These are phyloP conservation scores for Agaricus subrufescens DNA, from an alignment of 768 basidiomycete species.

Conservation along the genomic window DNA sequence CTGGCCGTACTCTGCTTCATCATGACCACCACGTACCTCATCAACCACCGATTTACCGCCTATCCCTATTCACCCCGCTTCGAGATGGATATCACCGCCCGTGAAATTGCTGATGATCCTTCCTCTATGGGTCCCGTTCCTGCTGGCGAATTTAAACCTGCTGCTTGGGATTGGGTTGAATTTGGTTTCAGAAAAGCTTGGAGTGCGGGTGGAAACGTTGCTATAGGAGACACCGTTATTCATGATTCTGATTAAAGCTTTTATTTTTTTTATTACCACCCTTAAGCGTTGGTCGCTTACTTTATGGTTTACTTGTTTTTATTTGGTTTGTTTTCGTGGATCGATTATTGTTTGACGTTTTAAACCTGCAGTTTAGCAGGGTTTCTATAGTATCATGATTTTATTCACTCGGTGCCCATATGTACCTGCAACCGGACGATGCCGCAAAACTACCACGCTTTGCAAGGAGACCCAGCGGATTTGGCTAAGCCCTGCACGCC, in stretches of 20 bases:
- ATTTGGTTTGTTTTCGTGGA: constrained; percentile 19
- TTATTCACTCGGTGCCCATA: too few species aligned
- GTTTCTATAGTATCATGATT: too few species aligned
- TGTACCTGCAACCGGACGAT: too few species aligned
- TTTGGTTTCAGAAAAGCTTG: constrained; percentile 8
- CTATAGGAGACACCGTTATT: constrained; percentile 1
- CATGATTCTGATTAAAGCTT: not conserved
- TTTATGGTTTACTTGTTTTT: too few species aligned
- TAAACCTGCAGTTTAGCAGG: too few species aligned
- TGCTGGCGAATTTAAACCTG: not conserved
- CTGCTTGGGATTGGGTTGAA: constrained; percentile 5
- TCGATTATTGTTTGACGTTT: constrained; percentile 14
- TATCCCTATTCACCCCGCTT: constrained; percentile 44
- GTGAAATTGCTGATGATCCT: not conserved
- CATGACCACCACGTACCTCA: constrained; percentile 40
- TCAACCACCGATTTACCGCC: constrained; percentile 53
- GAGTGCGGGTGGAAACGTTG: constrained; percentile 3
- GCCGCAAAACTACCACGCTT: too few species aligned
- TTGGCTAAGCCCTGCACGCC: too few species aligned
- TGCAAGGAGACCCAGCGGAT: too few species aligned
- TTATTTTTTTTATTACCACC: too few species aligned
- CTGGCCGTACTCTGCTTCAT: constrained; percentile 49
- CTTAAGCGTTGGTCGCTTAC: too few species aligned
- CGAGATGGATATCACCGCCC: constrained; percentile 25
- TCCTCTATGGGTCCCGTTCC: not conserved